These are phyloP conservation scores for Suhomyces guaymorum DNA, from an alignment of 1,139 yeast genomes.

Conservation along the genomic window DNA sequence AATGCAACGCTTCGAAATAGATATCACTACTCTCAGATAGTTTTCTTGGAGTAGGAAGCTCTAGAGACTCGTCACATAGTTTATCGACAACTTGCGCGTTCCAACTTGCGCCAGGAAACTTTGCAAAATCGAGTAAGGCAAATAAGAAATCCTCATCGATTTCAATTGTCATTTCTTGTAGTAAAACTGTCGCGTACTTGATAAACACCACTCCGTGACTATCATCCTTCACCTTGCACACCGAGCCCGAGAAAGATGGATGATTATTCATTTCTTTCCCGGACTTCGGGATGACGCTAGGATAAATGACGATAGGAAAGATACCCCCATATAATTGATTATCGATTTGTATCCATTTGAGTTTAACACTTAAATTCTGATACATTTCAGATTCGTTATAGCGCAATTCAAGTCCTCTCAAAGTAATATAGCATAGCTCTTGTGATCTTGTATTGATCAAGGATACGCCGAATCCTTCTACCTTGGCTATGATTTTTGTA, in stretches of 20 bases:
- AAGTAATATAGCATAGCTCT: slow-evolving; percentile 80
- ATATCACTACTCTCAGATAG: slow-evolving; percentile 67
- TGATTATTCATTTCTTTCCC: slow-evolving; percentile 83
- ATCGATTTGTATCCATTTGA: slow-evolving; percentile 94
- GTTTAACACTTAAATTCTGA: slow-evolving; percentile 74
- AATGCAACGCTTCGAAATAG: slow-evolving; percentile 88
- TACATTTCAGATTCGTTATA: slow-evolving; percentile 84
- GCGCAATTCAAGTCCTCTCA: slow-evolving; percentile 77
- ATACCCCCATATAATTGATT: slow-evolving; percentile 88
- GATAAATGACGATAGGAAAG: slow-evolving; percentile 88
- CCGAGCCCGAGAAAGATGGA: slow-evolving; percentile 85
- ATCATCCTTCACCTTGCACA: slow-evolving; percentile 83
- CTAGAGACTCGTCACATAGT: slow-evolving; percentile 62
- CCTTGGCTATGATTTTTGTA: slow-evolving; percentile 59
- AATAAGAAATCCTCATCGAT: slow-evolving; percentile 91
- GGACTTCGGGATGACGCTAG: slow-evolving; percentile 85
- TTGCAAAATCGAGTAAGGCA: slow-evolving; percentile 77
- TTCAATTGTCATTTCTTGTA: slow-evolving; percentile 91
- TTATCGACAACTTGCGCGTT: slow-evolving; percentile 48
- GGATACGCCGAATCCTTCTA: slow-evolving; percentile 91
- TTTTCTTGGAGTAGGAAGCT: slow-evolving; percentile 70
- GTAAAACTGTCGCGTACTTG: slow-evolving; percentile 83
- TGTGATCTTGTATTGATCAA: slow-evolving; percentile 68
- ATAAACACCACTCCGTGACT: slow-evolving; percentile 87
- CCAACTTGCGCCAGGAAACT: slow-evolving; percentile 73